phyloP scores from a whole-genome alignment of 257 asterid genomes.

The Cinchona pubescens region DNA sequence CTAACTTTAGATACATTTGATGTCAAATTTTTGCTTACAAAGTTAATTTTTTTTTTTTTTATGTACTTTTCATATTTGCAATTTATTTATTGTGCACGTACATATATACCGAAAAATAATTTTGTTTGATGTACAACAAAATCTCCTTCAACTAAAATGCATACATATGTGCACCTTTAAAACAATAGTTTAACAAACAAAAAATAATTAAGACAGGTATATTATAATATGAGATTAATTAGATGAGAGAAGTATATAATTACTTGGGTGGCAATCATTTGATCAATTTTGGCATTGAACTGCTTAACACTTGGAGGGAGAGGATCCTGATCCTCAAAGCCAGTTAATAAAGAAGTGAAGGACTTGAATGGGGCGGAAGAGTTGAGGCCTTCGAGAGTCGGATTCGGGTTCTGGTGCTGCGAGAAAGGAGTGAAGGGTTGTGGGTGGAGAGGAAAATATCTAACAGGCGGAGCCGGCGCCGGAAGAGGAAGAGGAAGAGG shows the following conservation, averaged over 20 bases:
- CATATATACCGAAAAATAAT: no score
- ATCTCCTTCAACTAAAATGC: no score
- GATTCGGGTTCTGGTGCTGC: not conserved
- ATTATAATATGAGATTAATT: not conserved
- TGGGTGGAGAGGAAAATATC: not conserved
- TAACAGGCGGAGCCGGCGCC: not conserved
- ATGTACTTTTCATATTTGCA: no score
- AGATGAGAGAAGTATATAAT: not conserved
- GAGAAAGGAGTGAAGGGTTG: not conserved
- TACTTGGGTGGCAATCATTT: conserved; percentile 32
- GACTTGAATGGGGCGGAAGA: conserved; percentile 4
- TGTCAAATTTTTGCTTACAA: no score
- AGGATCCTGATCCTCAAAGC: not conserved
- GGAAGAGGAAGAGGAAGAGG: not conserved
- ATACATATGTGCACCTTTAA: not conserved
- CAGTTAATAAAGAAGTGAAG: conserved; percentile 15
- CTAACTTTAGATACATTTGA: no score
- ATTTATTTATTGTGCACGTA: no score
- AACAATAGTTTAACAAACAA: no score
- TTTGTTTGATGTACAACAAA: no score
- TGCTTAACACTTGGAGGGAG: not conserved
- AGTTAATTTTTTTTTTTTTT: no score
- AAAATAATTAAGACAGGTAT: not conserved
- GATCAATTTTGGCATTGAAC: conserved; percentile 23
- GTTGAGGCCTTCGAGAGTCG: not conserved